These are phyloP conservation scores for Poa pratensis DNA, from an alignment of 176 grass and related monocot genomes.

Conservation along the genomic window DNA sequence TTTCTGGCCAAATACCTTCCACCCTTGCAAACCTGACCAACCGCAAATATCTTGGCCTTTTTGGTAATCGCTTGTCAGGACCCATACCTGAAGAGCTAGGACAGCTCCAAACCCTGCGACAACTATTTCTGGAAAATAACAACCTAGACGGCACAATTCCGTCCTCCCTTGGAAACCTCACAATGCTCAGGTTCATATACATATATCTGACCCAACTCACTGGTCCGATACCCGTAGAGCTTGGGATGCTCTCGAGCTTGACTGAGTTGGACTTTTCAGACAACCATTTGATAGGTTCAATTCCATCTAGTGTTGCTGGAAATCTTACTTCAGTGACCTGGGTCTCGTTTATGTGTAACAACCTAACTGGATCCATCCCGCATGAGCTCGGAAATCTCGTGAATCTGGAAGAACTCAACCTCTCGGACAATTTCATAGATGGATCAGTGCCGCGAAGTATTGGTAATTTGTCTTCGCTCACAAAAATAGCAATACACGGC, in stretches of 20 bases:
- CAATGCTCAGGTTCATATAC: background rate
- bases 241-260: background rate
- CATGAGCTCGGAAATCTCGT: background rate
- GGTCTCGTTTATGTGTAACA: background rate
- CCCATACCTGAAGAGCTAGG: slow-evolving; percentile 15
- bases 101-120: background rate
- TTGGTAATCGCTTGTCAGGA: slow-evolving; percentile 8
- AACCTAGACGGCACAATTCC: background rate
- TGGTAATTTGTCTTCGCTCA: background rate
- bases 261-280: background rate
- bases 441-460: background rate
- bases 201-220: background rate
- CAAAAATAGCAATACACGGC: accelerated
- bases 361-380: background rate
- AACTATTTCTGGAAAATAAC: background rate
- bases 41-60: background rate
- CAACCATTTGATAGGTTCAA: background rate
- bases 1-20: slow-evolving; percentile 5
- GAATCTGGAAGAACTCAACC: background rate
- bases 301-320: background rate
- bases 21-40: slow-evolving; percentile 24
- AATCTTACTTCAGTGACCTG: background rate
- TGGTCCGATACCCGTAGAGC: background rate
- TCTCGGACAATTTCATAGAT: background rate
- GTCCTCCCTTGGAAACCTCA: background rate